A percentile compares a stretch with the other conserved stretches of the same genome.
These are phyloP conservation scores for Paramarasmius palmivorus DNA, from an alignment of 1,284 basidiomycete genomes.

Conservation along the genomic window DNA sequence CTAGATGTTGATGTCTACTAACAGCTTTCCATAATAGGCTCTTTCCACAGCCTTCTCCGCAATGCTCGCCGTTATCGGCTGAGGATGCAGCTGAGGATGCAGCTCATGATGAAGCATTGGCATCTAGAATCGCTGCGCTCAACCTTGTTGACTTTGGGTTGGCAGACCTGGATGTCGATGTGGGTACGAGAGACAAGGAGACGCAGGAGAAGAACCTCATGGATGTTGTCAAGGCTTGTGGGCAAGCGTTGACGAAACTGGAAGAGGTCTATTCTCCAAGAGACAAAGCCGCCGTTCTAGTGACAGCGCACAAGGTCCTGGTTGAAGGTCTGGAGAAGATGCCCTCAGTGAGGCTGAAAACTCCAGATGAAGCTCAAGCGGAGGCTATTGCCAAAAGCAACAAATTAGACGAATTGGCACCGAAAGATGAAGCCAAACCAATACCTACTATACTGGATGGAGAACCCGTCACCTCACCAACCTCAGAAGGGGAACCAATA, in stretches of 20 bases:
- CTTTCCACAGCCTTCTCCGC: constrained; percentile 11
- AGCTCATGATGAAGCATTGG: constrained; percentile 84
- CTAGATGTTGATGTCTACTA: not conserved
- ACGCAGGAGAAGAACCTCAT: constrained; percentile 54
- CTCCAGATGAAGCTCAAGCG: constrained; percentile 33
- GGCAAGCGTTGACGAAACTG: constrained; percentile 72
- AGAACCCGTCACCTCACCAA: constrained; percentile 12
- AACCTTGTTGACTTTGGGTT: constrained; percentile 87
- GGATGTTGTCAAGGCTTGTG: constrained; percentile 70
- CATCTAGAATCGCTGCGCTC: constrained; percentile 86
- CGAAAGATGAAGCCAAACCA: constrained; percentile 38
- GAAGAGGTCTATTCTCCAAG: constrained; percentile 68
- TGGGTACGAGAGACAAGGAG: constrained; percentile 43
- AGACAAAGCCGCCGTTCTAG: constrained; percentile 80
- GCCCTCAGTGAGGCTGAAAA: constrained; percentile 64
- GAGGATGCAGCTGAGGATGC: constrained; percentile 51
- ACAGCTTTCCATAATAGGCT: constrained; percentile 1
- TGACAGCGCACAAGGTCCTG: constrained; percentile 81
- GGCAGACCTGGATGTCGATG: constrained; percentile 82
- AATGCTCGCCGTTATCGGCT: not conserved
- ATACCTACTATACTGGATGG: constrained; percentile 29
- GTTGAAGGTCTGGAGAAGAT: constrained; percentile 74
- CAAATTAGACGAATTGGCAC: not conserved
- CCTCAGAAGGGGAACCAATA: not conserved
- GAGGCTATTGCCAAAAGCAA: not conserved